phyloP scores from a whole-genome alignment of 495 filamentous ascomycete genomes.

The Lophiostoma macrostomum region DNA sequence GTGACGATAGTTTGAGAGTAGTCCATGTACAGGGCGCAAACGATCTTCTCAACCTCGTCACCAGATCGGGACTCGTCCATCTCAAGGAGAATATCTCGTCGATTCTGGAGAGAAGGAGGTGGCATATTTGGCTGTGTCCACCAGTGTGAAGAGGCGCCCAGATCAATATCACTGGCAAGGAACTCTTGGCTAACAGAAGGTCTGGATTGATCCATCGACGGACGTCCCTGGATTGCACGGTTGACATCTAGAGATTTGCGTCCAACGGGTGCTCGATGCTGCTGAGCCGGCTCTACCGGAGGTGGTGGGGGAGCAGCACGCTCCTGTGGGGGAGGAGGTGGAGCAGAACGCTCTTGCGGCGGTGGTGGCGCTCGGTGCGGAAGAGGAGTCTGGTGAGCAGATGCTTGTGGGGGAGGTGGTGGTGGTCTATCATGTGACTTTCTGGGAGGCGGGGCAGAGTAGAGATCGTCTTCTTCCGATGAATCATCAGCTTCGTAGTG shows the following conservation, averaged over 20 bases:
- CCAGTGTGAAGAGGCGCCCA: slow-evolving; percentile 70
- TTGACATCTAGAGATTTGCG: slow-evolving; percentile 71
- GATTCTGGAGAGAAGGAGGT: slow-evolving; percentile 76
- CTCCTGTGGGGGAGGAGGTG: slow-evolving; percentile 28
- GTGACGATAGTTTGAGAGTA: slow-evolving; percentile 93
- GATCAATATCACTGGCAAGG: slow-evolving; percentile 83
- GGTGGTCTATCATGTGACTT: slow-evolving; percentile 41
- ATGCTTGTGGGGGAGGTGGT: slow-evolving; percentile 34
- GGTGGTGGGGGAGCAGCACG: slow-evolving; percentile 32
- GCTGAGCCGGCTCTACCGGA: slow-evolving; percentile 46
- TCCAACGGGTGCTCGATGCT: slow-evolving; percentile 35
- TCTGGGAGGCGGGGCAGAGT: slow-evolving; percentile 35
- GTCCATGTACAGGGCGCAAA: slow-evolving; percentile 86
- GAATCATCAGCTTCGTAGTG: slow-evolving; percentile 28
- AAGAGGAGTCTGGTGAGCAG: slow-evolving; percentile 33
- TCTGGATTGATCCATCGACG: slow-evolving; percentile 70
- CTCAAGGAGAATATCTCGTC: slow-evolving; percentile 80
- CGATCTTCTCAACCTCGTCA: slow-evolving; percentile 68
- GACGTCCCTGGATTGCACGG: slow-evolving; percentile 52
- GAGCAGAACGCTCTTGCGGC: slow-evolving; percentile 5
- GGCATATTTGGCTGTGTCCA: slow-evolving; percentile 73
- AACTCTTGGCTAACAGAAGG: slow-evolving; percentile 70
- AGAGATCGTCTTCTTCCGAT: slow-evolving; percentile 38
- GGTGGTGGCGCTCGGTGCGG: slow-evolving; percentile 7
- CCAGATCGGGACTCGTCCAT: slow-evolving; percentile 71